phyloP scores from a whole-genome alignment of 2,329 filamentous ascomycete genomes.

The Rugonectria rugulosa region DNA sequence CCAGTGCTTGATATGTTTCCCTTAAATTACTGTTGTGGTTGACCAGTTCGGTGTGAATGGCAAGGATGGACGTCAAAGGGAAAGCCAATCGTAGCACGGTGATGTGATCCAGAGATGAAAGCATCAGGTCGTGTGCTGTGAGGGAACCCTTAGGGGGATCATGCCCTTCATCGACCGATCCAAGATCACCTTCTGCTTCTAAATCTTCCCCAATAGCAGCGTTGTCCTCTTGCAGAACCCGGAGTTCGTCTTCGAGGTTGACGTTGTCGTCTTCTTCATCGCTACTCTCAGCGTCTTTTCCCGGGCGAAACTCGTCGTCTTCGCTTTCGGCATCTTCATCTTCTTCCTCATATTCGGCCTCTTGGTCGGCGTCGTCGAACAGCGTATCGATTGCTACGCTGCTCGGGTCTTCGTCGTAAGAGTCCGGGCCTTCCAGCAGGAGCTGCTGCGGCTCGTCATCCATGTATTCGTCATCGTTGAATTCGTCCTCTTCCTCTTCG shows the following conservation, averaged over 20 bases:
- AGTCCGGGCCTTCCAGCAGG: slow-evolving; percentile 43
- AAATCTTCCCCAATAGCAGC: slow-evolving; percentile 35
- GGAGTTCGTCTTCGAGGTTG: slow-evolving; percentile 32
- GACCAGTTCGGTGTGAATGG: slow-evolving; percentile 47
- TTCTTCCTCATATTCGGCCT: slow-evolving; percentile 21
- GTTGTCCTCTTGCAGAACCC: slow-evolving; percentile 27
- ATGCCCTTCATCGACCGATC: background rate
- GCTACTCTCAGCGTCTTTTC: slow-evolving; percentile 29
- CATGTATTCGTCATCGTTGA: slow-evolving; percentile 30
- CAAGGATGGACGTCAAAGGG: slow-evolving; percentile 46
- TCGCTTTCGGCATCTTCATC: slow-evolving; percentile 25
- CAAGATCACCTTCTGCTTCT: slow-evolving; percentile 22
- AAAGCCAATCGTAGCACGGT: slow-evolving; percentile 53
- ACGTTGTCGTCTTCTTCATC: slow-evolving; percentile 23
- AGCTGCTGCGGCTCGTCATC: slow-evolving; percentile 40
- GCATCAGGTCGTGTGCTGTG: slow-evolving; percentile 16
- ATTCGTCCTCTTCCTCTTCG: slow-evolving; percentile 44
- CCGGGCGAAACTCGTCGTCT: slow-evolving; percentile 42
- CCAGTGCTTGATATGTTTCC: slow-evolving; percentile 48
- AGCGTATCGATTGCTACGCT: slow-evolving; percentile 28
- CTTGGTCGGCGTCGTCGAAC: slow-evolving; percentile 33
- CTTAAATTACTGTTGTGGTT: slow-evolving; percentile 45
- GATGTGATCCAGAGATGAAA: slow-evolving; percentile 42
- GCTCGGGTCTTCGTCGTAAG: slow-evolving; percentile 21
- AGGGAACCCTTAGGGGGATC: slow-evolving; percentile 16